These are phyloP conservation scores for Cryptosporidium meleagridis DNA, from an alignment of 169 alveolate species.

Conservation along the genomic window DNA sequence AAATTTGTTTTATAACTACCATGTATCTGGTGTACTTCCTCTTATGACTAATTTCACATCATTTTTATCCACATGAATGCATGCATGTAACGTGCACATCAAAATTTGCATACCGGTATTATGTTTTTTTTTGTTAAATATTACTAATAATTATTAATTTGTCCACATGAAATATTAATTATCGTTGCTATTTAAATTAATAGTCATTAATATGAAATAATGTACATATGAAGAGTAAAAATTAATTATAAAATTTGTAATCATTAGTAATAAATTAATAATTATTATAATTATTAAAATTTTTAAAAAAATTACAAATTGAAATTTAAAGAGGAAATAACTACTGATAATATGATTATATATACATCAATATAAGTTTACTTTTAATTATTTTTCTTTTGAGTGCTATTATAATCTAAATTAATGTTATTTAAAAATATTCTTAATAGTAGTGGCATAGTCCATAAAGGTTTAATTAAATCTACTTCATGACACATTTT, in stretches of 20 bases:
- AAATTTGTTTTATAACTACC: neutral
- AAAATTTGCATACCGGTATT: slow-evolving; percentile 29
- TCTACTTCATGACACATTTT: slow-evolving; percentile 69
- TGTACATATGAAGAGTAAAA: neutral
- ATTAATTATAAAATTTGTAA: neutral
- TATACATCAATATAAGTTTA: neutral
- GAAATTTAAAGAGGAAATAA: neutral
- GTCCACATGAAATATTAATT: slow-evolving; percentile 4
- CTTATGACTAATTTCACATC: slow-evolving; percentile 7
- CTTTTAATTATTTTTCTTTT: neutral
- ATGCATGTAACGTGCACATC: slow-evolving; percentile 38
- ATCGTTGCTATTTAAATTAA: neutral
- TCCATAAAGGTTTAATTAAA: slow-evolving; percentile 58
- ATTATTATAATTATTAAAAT: neutral
- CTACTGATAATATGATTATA: neutral
- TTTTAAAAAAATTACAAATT: neutral
- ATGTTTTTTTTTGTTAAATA: neutral
- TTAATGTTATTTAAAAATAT: slow-evolving; percentile 17
- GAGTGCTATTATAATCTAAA: neutral
- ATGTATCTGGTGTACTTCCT: slow-evolving; percentile 25
- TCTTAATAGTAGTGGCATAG: slow-evolving; percentile 32
- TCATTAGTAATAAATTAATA: neutral
- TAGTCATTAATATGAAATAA: no score
- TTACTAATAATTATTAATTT: slow-evolving; percentile 4
- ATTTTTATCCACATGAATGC: slow-evolving; percentile 51